phyloP scores from a whole-genome alignment of 176 grass and related monocot genomes.

The Eleusine indica region DNA sequence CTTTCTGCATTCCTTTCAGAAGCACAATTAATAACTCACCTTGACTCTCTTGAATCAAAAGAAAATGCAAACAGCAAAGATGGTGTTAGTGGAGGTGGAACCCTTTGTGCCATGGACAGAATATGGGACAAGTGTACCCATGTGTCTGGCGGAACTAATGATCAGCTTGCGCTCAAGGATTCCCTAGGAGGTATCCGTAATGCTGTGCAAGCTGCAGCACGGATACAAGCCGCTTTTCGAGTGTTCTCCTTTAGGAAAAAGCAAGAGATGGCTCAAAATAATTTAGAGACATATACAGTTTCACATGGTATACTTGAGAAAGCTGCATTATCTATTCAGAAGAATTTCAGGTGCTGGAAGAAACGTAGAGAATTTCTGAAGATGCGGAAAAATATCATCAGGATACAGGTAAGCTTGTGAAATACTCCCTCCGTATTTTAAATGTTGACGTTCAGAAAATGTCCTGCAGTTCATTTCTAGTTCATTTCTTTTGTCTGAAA shows the following conservation, averaged over 20 bases:
- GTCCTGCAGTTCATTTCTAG: no score
- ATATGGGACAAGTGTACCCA: slow-evolving; percentile 63
- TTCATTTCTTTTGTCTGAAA: no score
- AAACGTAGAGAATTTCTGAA: slow-evolving; percentile 64
- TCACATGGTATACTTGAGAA: slow-evolving; percentile 47
- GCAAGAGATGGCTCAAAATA: slow-evolving; percentile 49
- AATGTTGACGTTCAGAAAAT: no score
- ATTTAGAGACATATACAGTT: neutral
- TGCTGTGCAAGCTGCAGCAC: slow-evolving; percentile 75
- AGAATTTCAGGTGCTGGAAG: slow-evolving; percentile 87
- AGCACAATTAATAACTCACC: slow-evolving; percentile 64
- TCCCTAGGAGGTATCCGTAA: slow-evolving; percentile 70
- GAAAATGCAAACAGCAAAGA: slow-evolving; percentile 26
- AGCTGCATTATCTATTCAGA: slow-evolving; percentile 94
- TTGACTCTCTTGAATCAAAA: slow-evolving; percentile 61
- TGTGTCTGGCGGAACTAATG: slow-evolving; percentile 55
- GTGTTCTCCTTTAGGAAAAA: slow-evolving; percentile 72
- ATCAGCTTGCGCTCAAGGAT: slow-evolving; percentile 87
- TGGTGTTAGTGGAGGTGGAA: slow-evolving; percentile 26
- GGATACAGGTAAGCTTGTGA: slow-evolving; percentile 76
- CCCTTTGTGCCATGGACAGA: slow-evolving; percentile 41
- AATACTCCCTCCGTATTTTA: neutral
- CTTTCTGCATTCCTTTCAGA: slow-evolving; percentile 95
- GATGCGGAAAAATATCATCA: slow-evolving; percentile 62
- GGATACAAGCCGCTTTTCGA: slow-evolving; percentile 80